Percentiles rank a stretch among this genome's conserved stretches.
phyloP scores from a whole-genome alignment of 202 grass and related monocot species.

The Saccharum hybrid region DNA sequence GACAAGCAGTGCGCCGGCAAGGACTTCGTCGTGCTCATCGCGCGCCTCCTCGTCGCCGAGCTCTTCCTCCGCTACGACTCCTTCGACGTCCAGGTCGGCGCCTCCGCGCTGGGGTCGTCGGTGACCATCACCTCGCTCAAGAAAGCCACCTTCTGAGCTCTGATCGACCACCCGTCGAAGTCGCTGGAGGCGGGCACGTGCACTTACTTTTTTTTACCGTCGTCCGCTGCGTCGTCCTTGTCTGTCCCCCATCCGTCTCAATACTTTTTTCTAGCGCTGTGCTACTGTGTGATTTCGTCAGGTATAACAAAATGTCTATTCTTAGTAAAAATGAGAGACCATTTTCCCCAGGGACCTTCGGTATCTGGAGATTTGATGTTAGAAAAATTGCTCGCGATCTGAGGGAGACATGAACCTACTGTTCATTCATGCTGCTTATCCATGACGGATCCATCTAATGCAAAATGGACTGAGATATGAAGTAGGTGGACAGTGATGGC shows the following conservation, averaged over 20 bases:
- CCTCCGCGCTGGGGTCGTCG: constrained; percentile 71
- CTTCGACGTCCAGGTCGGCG: constrained; percentile 83
- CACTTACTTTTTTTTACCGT: background rate
- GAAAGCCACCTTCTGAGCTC: constrained; percentile 68
- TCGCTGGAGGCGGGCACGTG: background rate
- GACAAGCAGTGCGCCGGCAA: constrained; percentile 98
- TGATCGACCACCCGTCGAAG: constrained; percentile 28
- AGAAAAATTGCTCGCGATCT: background rate
- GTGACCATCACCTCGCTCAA: constrained; percentile 87
- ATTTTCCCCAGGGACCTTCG: background rate
- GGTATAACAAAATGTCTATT: constrained; percentile 15
- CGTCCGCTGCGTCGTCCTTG: background rate
- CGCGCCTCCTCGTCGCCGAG: constrained; percentile 83
- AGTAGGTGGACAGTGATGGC: constrained; percentile 17
- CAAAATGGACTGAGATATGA: background rate
- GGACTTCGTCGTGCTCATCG: constrained; percentile 92
- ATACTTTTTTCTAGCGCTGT: background rate
- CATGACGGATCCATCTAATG: background rate
- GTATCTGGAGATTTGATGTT: constrained; percentile 7
- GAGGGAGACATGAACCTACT: constrained; percentile 3
- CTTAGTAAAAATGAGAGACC: background rate
- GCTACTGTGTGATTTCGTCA: background rate
- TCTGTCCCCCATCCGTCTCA: background rate
- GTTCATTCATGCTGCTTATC: constrained; percentile 31
- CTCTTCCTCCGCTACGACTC: constrained; percentile 93